Evolutionary conservation across 2,329 filamentous ascomycete genomes (phyloP).

Genomic region (Rutstroemia sp.): DNA sequence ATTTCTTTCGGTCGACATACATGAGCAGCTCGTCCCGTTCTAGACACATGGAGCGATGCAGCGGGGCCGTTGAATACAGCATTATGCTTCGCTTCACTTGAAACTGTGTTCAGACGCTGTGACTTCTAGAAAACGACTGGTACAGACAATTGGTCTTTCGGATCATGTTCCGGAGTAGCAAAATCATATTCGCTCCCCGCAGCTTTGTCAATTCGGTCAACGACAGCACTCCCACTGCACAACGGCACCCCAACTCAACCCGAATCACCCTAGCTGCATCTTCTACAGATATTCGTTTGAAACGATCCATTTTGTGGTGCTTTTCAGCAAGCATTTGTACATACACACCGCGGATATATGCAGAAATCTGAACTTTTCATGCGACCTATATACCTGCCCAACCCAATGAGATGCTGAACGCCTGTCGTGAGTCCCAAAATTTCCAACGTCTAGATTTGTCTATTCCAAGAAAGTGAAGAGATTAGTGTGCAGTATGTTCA

Average conservation of each 20-base stretch:
- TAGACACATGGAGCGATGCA: background rate
- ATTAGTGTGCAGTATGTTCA: conserved; percentile 95
- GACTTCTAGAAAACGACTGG: background rate
- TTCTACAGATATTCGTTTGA: too few relatives aligned
- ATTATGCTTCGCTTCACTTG: conserved; percentile 3
- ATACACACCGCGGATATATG: conserved; percentile 2
- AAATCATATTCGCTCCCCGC: too few relatives aligned
- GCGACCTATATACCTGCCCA: background rate
- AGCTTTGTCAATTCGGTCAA: too few relatives aligned
- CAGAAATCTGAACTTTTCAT: conserved; percentile 1
- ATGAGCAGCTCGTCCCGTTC: background rate
- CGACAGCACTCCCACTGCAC: too few relatives aligned
- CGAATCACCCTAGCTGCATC: too few relatives aligned
- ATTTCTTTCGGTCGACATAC: background rate
- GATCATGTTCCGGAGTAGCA: background rate
- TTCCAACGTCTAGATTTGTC: conserved; percentile 10
- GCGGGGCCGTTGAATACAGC: background rate
- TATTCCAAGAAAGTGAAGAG: conserved; percentile 88
- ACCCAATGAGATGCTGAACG: conserved; percentile 1
- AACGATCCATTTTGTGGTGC: background rate
- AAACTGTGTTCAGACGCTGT: background rate
- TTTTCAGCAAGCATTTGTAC: conserved; percentile 1
- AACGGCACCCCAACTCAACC: too few relatives aligned
- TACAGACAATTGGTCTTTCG: background rate
- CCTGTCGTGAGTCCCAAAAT: background rate